phyloP scores from a whole-genome alignment of 805 yeast species.

The Danielia reshetovae region DNA sequence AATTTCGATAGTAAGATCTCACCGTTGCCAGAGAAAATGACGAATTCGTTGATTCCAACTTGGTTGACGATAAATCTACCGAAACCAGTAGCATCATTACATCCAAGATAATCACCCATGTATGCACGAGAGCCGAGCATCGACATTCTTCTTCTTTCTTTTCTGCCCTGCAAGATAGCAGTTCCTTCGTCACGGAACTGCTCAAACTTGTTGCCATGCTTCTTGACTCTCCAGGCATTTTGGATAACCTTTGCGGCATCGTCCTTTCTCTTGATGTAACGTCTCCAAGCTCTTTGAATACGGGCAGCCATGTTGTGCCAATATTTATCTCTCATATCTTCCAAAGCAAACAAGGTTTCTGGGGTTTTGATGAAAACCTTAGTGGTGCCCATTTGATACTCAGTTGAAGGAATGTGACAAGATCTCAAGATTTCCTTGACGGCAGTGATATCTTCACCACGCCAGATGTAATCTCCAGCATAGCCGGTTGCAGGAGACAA shows the following conservation, averaged over 20 bases:
- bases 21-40: constrained; percentile 78
- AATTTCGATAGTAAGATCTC: constrained; percentile 81
- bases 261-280: constrained; percentile 71
- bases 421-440: constrained; percentile 47
- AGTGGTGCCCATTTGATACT: constrained; percentile 87
- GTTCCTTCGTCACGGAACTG: constrained; percentile 85
- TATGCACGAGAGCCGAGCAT: constrained; percentile 83
- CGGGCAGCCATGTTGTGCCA: constrained; percentile 99
- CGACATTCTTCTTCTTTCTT: constrained; percentile 87
- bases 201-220: constrained; percentile 77
- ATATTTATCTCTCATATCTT: constrained; percentile 92
- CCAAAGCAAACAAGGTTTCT: constrained; percentile 91
- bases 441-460: constrained; percentile 51
- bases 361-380: constrained; percentile 96
- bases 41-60: constrained; percentile 63
- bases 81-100: constrained; percentile 64
- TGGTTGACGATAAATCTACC: constrained; percentile 74
- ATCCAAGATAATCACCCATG: constrained; percentile 90
- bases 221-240: constrained; percentile 74
- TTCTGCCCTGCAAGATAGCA: constrained; percentile 62
- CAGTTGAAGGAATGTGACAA: constrained; percentile 68
- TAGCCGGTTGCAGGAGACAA: constrained; percentile 87
- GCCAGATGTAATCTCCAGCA: constrained; percentile 70
- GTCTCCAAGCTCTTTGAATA: constrained; percentile 95
- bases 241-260: constrained; percentile 84